These are phyloP conservation scores for Sporothrix brunneoviolacea DNA, from an alignment of 2,329 filamentous ascomycete species.

Conservation along the genomic window DNA sequence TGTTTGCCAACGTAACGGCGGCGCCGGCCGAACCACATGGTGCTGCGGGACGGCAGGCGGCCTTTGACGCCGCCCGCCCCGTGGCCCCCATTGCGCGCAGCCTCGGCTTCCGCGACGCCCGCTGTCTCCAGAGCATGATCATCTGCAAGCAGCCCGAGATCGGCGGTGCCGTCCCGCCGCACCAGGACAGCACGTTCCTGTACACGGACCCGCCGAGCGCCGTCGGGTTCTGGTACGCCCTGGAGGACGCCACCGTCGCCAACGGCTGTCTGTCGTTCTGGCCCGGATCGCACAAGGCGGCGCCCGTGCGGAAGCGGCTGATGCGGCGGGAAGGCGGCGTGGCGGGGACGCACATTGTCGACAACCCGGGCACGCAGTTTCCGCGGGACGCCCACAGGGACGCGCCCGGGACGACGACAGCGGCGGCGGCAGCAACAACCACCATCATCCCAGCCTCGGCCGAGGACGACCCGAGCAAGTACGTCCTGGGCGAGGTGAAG, in stretches of 20 bases:
- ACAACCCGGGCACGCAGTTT: constrained; percentile 60
- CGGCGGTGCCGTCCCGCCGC: constrained; percentile 80
- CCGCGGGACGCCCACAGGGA: constrained; percentile 37
- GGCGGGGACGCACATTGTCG: constrained; percentile 59
- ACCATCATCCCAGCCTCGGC: constrained; percentile 19
- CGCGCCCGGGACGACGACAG: too few species aligned
- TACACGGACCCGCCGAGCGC: constrained; percentile 86
- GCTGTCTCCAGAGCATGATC: constrained; percentile 86
- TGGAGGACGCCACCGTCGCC: constrained; percentile 79
- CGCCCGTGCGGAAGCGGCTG: constrained; percentile 65
- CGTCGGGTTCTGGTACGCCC: constrained; percentile 94
- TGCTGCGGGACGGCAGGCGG: too few species aligned
- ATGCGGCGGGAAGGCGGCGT: constrained; percentile 52
- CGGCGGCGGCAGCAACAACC: constrained; percentile 29
- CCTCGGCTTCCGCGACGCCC: constrained; percentile 69
- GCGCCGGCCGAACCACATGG: constrained; percentile 25
- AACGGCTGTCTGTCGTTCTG: constrained; percentile 90
- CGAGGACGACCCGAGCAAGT: constrained; percentile 45
- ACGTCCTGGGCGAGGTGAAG: constrained; percentile 80
- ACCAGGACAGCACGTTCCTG: constrained; percentile 88
- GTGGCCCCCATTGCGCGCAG: constrained; percentile 59
- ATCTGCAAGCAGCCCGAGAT: constrained; percentile 99
- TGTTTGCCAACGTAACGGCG: constrained; percentile 52
- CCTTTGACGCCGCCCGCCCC: constrained; percentile 30
- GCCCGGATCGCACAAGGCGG: constrained; percentile 68